Base-by-base conservation (phyloP, 148 eudicot species). In the Silene uniflora region DNA sequence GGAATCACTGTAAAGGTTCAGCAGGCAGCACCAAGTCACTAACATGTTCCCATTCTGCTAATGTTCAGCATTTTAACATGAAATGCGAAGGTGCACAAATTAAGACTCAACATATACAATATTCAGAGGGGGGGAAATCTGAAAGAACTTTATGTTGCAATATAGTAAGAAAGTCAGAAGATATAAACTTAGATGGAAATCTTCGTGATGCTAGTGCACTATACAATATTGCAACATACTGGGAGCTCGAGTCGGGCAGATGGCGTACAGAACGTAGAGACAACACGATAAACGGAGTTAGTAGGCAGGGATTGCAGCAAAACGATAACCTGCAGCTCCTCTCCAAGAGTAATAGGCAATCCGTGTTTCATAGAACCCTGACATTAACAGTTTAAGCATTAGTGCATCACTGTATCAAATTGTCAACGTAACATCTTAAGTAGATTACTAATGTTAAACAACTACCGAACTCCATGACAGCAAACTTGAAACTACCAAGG, bases 311-410 rank as follows among this genome's bases (percentile, higher is more conserved):
- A 95, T 95, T 74, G 93, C 71, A 46, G 97, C 85, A 81, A 89
- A 95, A 3, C 92, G 93, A 72, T 89, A 95, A 44, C 99, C 99
- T 66, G 87, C 80, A 52, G 96, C 97, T 73, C 99, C 99, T 78
- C 97, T 90, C 99, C 99, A 95, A 23, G 99, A 90, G 77, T 95
- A 95, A 76, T 95, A 95, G 19, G 99, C 99, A 32, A 95, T 84
- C 64, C 97, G 88, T 52, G 99, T 89, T 86, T 95, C 99, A 21
- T 95, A 95, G 76, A 89, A 95, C 5, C 99, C 99, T 95, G 88
- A 84, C 84, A 56, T 16, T 75, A 79, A 65, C 66, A 82, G 17
- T 73, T 70, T 27, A 74, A 6, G 29, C 78, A 27, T 64, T 52
- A 52, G 18, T 3, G 56, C 12, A 52, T 52, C 18, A 5, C 35